Conservation (phyloP, 2,329 filamentous ascomycete genomes). For the Sporothrix sp. region DNA sequence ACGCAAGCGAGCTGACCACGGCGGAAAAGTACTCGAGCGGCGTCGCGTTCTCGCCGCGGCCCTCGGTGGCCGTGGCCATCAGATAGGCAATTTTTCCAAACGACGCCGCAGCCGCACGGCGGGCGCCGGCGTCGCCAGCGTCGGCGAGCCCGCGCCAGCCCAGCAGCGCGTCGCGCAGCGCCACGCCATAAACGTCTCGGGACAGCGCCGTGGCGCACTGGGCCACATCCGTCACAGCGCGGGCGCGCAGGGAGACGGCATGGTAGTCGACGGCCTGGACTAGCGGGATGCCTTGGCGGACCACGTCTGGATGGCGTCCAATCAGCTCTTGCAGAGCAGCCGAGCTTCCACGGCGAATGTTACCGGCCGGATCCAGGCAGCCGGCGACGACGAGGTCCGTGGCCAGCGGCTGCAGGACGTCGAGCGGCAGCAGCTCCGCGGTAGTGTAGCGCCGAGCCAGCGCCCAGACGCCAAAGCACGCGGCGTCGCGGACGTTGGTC, state of each 20-base stretch:
- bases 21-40: conserved; percentile 23
- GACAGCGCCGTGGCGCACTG: conserved; percentile 57
- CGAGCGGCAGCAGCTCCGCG: conserved; percentile 58
- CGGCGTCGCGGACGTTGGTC: conserved; percentile 85
- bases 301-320: conserved; percentile 79
- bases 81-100: conserved; percentile 50
- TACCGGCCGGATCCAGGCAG: conserved; percentile 81
- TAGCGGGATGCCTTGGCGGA: conserved; percentile 70
- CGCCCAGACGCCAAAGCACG: conserved; percentile 94
- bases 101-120: conserved; percentile 60
- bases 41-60: not conserved
- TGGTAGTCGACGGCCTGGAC: conserved; percentile 92
- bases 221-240: conserved; percentile 72
- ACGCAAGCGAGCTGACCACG: conserved; percentile 33
- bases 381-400: conserved; percentile 73
- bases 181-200: conserved; percentile 52
- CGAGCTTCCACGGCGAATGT: conserved; percentile 85
- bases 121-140: conserved; percentile 58
- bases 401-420: conserved; percentile 65
- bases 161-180: conserved; percentile 60
- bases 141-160: conserved; percentile 86
- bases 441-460: conserved; percentile 80
- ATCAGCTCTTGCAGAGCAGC: conserved; percentile 91
- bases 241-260: conserved; percentile 74
- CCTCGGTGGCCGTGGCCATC: conserved; percentile 10